Conservation (phyloP, 2,329 filamentous ascomycete species). For the Kalmusia sp. region DNA sequence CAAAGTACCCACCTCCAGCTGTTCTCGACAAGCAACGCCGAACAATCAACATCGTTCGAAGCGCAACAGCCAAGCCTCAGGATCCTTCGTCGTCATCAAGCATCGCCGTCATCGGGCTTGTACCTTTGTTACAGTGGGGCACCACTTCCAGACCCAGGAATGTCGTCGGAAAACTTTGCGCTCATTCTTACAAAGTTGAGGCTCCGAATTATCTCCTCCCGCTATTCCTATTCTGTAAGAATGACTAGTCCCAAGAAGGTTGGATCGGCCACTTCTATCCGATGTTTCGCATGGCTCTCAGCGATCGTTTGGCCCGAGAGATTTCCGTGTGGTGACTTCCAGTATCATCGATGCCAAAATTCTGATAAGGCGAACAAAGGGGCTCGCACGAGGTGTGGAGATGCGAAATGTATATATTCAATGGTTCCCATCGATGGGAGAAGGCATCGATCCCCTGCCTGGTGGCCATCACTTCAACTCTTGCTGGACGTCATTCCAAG, state of each 20-base stretch:
- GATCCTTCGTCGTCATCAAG: not conserved
- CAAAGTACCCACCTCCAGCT: too few species aligned
- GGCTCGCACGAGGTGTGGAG: slow-evolving; percentile 7
- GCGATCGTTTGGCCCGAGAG: not conserved
- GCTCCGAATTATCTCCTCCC: slow-evolving; percentile 14
- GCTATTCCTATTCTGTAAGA: not conserved
- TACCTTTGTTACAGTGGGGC: not conserved
- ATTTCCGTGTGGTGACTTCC: slow-evolving; percentile 2
- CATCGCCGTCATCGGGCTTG: not conserved
- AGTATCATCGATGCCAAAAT: not conserved
- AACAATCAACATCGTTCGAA: not conserved
- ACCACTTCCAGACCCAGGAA: not conserved
- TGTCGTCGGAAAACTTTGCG: not conserved
- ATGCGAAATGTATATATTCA: not conserved
- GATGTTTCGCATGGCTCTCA: not conserved
- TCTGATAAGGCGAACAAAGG: not conserved
- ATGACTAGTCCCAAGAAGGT: not conserved
- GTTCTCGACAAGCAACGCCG: too few species aligned
- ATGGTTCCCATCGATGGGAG: not conserved
- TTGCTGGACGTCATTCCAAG: not conserved
- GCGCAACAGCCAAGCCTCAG: not conserved
- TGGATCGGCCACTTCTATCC: not conserved
- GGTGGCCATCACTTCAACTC: not conserved
- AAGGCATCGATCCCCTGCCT: not conserved
- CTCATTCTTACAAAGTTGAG: not conserved